Base-by-base conservation (phyloP, 139 green algal species). In the Desmodesmus armatus region DNA sequence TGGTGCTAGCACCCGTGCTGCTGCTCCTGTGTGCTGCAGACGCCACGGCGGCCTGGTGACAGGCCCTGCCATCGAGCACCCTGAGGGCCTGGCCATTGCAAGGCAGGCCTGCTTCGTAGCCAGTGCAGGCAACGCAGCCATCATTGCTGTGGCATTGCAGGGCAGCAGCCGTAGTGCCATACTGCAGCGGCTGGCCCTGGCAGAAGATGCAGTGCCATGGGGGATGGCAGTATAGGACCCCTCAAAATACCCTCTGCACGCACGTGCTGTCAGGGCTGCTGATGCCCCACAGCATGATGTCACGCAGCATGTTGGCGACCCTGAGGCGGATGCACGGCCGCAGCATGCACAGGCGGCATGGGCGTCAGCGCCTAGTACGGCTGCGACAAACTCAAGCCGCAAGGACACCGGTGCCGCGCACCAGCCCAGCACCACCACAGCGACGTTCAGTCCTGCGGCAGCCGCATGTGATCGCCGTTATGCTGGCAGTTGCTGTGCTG, bases 181-280 rank as follows among this genome's bases (percentile, higher is more conserved):
- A 39, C 37, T 55, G 69, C 69, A 77, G 69, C 39, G 53, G 25
- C 15, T 53, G 37, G 23, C 39, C 27, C 43, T 79, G 4, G 27
- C 15, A 35, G 13, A 79, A n/a, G 71, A 29, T 11, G 43, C 29
- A 63, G 29, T 79, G 40, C 71, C 43, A n/a, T 79, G 71, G 71
- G 71, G 71, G 3, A 63, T 79, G 43, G 43, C 43, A 29, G 71
- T 43, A 7, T 79, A 43, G 71, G 41, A 65, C 13, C 65, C 71
- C 35, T 29, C 29, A 40, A 11, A 15, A 31, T 15, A 43, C 31
- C 63, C n/a, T n/a, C n/a, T n/a, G n/a, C n/a, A n/a, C n/a, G n/a
- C n/a, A n/a, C n/a, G n/a, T n/a, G n/a, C n/a, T n/a, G n/a, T n/a
- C 60, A 69, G 27, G 3, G 3, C n/a, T 25, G 60, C 60, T 23